phyloP scores from a whole-genome alignment of 202 grass and related monocot genomes.

The Carex arenaria region DNA sequence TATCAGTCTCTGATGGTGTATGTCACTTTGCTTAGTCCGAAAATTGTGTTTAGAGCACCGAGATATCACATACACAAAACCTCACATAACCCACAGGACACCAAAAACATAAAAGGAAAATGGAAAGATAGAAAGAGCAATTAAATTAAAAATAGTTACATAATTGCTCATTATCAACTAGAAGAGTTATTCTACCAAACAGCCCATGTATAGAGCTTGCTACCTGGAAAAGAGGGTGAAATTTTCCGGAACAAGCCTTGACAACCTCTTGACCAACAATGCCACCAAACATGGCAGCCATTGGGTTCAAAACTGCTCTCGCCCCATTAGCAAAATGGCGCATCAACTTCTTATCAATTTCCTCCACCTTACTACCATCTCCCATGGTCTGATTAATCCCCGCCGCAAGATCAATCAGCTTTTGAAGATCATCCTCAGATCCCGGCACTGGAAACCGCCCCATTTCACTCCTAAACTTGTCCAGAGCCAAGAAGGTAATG shows the following conservation, averaged over 20 bases:
- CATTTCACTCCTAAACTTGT: conserved; percentile 72
- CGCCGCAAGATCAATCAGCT: conserved; percentile 52
- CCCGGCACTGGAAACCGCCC: conserved; percentile 63
- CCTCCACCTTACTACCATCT: conserved; percentile 61
- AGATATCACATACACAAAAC: too few species aligned
- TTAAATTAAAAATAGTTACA: neutral
- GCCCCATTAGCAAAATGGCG: conserved; percentile 71
- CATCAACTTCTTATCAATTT: conserved; percentile 72
- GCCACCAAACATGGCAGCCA: conserved; percentile 93
- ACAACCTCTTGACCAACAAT: conserved; percentile 95
- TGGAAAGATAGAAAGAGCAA: neutral
- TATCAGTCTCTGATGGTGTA: neutral
- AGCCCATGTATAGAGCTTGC: neutral
- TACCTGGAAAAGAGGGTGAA: conserved; percentile 92
- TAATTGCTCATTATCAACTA: neutral
- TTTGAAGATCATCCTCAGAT: conserved; percentile 63
- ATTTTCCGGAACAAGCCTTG: conserved; percentile 94
- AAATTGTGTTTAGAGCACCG: neutral
- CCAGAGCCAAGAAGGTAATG: conserved; percentile 87
- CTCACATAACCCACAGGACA: neutral
- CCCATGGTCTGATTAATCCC: conserved; percentile 49
- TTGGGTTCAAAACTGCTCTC: conserved; percentile 84
- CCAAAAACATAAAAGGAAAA: neutral
- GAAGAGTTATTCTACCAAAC: neutral
- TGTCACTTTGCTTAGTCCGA: neutral